Conservation (phyloP, 2,329 filamentous ascomycete species). For the Botrytis hyacinthi region DNA sequence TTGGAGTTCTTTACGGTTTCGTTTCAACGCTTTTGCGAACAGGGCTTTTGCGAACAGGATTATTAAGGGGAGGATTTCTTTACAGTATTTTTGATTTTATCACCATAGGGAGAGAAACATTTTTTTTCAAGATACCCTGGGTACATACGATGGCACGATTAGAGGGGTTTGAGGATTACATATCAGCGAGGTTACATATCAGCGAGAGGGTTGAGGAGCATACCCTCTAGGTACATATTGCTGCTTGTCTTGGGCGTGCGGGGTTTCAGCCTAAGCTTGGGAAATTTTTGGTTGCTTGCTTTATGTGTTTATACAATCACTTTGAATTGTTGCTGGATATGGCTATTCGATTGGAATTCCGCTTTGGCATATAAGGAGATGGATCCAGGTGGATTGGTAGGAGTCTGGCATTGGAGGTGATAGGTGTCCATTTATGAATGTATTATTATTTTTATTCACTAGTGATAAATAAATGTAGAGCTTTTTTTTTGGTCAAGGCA, state of each 20-base stretch:
- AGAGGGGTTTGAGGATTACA: slow-evolving; percentile 19
- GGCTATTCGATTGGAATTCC: slow-evolving; percentile 16
- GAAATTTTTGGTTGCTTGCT: slow-evolving; percentile 11
- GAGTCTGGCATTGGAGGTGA: slow-evolving; percentile 6
- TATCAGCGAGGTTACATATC: slow-evolving; percentile 19
- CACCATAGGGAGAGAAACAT: slow-evolving; percentile 14
- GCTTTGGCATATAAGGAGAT: slow-evolving; percentile 19
- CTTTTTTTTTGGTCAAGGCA: background rate
- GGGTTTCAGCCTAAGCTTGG: slow-evolving; percentile 11
- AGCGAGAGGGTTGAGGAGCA: slow-evolving; percentile 4
- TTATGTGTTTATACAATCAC: background rate
- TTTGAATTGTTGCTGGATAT: slow-evolving; percentile 21
- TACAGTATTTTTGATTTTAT: slow-evolving; percentile 13
- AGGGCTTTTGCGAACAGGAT: slow-evolving; percentile 4
- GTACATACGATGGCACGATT: slow-evolving; percentile 23
- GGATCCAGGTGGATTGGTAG: slow-evolving; percentile 3
- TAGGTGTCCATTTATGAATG: slow-evolving; percentile 11
- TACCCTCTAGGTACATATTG: slow-evolving; percentile 19
- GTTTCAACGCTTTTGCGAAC: background rate
- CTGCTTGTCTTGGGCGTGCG: slow-evolving; percentile 16
- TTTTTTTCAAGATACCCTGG: slow-evolving; percentile 18
- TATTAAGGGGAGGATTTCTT: slow-evolving; percentile 7
- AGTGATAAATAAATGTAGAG: background rate
- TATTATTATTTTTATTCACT: slow-evolving; percentile 16
- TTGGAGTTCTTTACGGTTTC: slow-evolving; percentile 7